Percentiles rank a stretch among this genome's conserved stretches.
phyloP scores from a whole-genome alignment of 1,139 yeast genomes.

The Taphrina betulina region DNA sequence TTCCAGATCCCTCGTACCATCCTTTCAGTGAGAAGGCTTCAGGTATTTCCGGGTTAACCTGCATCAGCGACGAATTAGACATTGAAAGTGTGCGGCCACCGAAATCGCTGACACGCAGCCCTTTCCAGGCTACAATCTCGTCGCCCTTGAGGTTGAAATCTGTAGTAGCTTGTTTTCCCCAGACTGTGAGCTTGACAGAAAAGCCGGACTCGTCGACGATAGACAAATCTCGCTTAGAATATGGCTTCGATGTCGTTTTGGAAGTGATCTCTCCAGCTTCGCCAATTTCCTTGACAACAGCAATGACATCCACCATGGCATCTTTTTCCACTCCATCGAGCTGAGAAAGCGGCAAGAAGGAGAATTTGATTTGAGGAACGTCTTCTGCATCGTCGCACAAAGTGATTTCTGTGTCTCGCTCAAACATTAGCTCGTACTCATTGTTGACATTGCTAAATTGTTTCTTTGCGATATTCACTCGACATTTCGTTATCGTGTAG shows the following conservation, averaged over 20 bases:
- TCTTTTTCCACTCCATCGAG: slow-evolving; percentile 69
- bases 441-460: slow-evolving; percentile 81
- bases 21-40: slow-evolving; percentile 88
- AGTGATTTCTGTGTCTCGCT: slow-evolving; percentile 72
- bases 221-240: slow-evolving; percentile 82
- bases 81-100: slow-evolving; percentile 82
- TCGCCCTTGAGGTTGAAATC: slow-evolving; percentile 73
- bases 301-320: slow-evolving; percentile 76
- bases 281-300: slow-evolving; percentile 73
- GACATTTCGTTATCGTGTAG: slow-evolving; percentile 76
- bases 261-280: slow-evolving; percentile 82
- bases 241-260: slow-evolving; percentile 85
- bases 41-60: slow-evolving; percentile 80
- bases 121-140: slow-evolving; percentile 86
- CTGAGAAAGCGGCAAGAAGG: slow-evolving; percentile 67
- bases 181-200: slow-evolving; percentile 75
- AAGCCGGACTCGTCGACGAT: slow-evolving; percentile 82
- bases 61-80: slow-evolving; percentile 71
- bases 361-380: slow-evolving; percentile 77
- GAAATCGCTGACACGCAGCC: slow-evolving; percentile 84
- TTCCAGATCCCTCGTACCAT: slow-evolving; percentile 87
- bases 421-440: slow-evolving; percentile 83
- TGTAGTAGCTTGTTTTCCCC: slow-evolving; percentile 77
- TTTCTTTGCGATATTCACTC: slow-evolving; percentile 79
- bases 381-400: slow-evolving; percentile 56